Evolutionary conservation across 2,329 filamentous ascomycete species (phyloP), one percentile per base, ranked within the genome.

Genomic region (Emergomyces pasteurianus): DNA sequence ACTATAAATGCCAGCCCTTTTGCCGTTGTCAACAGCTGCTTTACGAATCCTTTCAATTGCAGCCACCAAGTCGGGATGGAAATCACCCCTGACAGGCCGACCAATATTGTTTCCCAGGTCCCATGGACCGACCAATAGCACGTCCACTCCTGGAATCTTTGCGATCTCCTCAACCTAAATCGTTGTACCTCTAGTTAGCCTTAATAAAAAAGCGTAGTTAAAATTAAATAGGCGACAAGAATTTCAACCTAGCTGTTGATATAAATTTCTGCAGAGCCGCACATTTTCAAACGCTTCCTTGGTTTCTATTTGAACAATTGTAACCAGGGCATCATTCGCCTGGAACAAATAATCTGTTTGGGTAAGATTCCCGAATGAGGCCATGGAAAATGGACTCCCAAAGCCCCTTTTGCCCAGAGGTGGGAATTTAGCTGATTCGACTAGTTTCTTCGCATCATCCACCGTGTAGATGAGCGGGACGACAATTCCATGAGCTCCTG

Each of bases 61-160:
- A 9, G 74, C 71, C 42, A 78, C 76, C 54, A 83, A 67, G 63
- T 83, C 79, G 1, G 75, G 74, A 52, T 79, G 75, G 70, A 82
- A 80, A 3, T 70, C 72, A 6, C 74, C 74, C 1, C 73, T 71
- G 16, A 83, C 79, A 0, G 81, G 80, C 59, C 79, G 74, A 2
- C 81, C 81, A 57, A 83, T 82, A 58, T 80, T 82, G 66, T 83
- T 84, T 26, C 82, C 81, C 0, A 83, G 71, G 70, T 83, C 81
- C 69, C 79, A 82, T 1, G 81, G 81, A 0, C 81, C 81, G 58
- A 83, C 76, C 31, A 83, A 75, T 5, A 83, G 69, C 28, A 80
- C 78, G 62, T 83, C 80, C 8, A 83, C 76, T 1, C 81, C 81
- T 1, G 77, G 75, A 3, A 82, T 73, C 10, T 77, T 75, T 12